Conservation (phyloP, 208 protist species). For the Trypanosoma brucei region DNA sequence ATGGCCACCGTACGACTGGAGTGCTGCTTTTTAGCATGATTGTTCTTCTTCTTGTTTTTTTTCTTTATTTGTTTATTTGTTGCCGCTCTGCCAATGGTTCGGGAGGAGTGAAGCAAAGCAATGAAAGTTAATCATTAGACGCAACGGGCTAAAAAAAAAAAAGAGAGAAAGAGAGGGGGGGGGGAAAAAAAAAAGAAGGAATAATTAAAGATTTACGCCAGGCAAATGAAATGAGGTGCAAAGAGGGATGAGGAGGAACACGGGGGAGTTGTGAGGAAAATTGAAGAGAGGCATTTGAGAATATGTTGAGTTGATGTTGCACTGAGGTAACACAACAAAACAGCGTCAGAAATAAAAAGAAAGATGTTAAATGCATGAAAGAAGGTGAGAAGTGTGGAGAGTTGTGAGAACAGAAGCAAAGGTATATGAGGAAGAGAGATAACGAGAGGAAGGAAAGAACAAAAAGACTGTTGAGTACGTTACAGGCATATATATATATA, state of each 20-base stretch:
- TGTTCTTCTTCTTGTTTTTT: too few relatives aligned
- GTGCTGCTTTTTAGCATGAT: too few relatives aligned
- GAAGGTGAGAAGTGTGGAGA: too few relatives aligned
- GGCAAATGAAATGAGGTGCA: background rate
- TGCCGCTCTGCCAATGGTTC: background rate
- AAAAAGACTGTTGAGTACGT: slow-evolving; percentile 2
- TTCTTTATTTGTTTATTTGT: too few relatives aligned
- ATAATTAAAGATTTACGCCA: too few relatives aligned
- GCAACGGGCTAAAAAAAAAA: background rate
- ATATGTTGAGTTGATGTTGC: too few relatives aligned
- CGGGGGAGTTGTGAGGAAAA: too few relatives aligned
- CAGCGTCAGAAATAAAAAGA: too few relatives aligned
- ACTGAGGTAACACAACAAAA: too few relatives aligned
- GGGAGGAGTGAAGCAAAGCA: background rate
- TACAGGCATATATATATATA: background rate
- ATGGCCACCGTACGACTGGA: too few relatives aligned
- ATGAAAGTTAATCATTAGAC: background rate
- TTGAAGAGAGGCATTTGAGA: too few relatives aligned
- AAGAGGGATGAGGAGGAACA: background rate
- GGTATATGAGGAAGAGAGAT: background rate
- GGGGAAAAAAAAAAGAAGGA: background rate
- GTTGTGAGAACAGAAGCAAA: background rate
- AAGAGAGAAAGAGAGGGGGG: background rate
- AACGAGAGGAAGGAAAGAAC: slow-evolving; percentile 9
- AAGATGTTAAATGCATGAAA: too few relatives aligned